Base-by-base conservation (phyloP, 768 basidiomycete species). In the Lactarius tabidus region DNA sequence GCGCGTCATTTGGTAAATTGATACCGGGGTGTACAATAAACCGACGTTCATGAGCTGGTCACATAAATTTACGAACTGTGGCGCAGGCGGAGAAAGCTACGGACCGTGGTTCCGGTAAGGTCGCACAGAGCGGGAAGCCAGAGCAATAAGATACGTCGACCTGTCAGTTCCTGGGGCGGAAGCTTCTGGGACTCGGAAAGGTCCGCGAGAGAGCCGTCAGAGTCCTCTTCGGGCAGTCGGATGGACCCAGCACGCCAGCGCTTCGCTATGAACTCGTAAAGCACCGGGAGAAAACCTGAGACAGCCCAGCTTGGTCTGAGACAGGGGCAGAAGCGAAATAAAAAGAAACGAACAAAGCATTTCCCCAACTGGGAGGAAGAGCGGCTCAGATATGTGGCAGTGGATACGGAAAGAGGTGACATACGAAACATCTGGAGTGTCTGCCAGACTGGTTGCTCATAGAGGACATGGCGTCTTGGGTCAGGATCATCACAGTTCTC, bases 1-100 rank as follows among this genome's bases (percentile, higher is more conserved):
- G 64, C 90, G 87, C 66, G 88, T 93, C 95, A 97, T 96, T 76
- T 97, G 96, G 80, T 93, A 98, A 71, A 98, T 93, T 51, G 92
- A 95, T 61, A 99, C 97, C 33, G 96, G 96, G 1, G 95, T 95
- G 76, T 95, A 93, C 41, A 99, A 83, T 55, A 99, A 83, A 61
- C 97, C 97, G 69, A 96, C 81, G 73, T 97, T 97, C 97, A 98
- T 98, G 69, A 97, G 78, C 78, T 81, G 74, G 53, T 53, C 23
- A 57, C 38, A 62, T 35, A 58, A 15, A 2, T 33, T 33, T 41
- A 43, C 55, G 53, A 65, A 53, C 57, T 54, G 48, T 15, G 48
- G 28, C 26, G 41, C 20, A 29, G 36, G 38, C 61, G 8, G 9
- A 56, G n/a, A 51, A 36, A 33, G 2, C 23, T 5, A 82, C 90